Base-by-base conservation (phyloP, 768 basidiomycete genomes). In the Termitomyces sp. region DNA sequence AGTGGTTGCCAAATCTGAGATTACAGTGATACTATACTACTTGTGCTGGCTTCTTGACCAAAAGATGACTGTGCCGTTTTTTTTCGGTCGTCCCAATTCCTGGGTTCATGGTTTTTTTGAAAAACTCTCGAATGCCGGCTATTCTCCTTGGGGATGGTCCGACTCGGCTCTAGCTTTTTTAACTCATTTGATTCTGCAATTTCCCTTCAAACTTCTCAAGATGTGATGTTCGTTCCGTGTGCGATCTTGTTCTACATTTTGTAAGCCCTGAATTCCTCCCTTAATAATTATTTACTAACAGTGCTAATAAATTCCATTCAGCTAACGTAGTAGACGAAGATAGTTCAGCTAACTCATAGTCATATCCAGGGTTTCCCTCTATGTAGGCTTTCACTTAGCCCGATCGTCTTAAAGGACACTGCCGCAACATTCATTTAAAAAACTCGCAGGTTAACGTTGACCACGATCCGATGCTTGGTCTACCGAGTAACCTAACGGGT, bases 201-300 rank as follows among this genome's bases (percentile, higher is more conserved):
- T 39, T 44, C 39, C 16, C 46, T 47, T 7, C 42, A 30, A 19
- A 50, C 52, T n/a, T 55, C 62, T 17, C 52, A 60, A 44, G 41
- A 58, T 41, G 42, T 37, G 7, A 58, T 60, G n/a, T 19, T 63
- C 21, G 14, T 10, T 16, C 17, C 28, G 40, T 16, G 4, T 40
- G 42, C 28, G 35, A 52, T 44, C 47, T 62, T n/a, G 52, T 59
- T 34, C 35, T 59, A 19, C 61, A 52, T 28, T 49, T 62, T 30
- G 55, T 55, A 16, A 51, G n/a, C n/a, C 11, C n/a, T 48, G n/a
- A 27, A 25, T 19, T 6, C 27, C 2, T 1, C 19, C 2, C 17
- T 3, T 16, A 3, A 27, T 16, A 3, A 27, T 19, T 11, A 37
- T 35, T 16, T 46, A 23, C 21, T 40, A 12, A 28, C 19, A 14